Percentiles rank a stretch among this genome's conserved stretches.
Conservation (phyloP, 768 basidiomycete genomes). For the Amanita subjunquillea region DNA sequence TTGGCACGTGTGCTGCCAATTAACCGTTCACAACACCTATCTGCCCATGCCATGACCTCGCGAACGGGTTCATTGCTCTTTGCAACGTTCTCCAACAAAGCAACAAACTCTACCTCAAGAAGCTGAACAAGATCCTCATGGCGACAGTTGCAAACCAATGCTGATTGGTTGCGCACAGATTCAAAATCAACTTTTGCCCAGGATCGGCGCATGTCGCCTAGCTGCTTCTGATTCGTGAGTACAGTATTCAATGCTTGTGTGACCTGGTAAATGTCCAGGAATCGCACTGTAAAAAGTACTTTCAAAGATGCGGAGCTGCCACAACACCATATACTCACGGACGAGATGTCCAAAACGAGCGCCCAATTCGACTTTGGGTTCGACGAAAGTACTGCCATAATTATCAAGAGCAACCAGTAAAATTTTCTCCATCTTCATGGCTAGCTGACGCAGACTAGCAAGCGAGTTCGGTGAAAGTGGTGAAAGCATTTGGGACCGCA, state of each 20-base stretch:
- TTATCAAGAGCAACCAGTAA: slow-evolving; percentile 69
- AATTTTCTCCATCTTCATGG: slow-evolving; percentile 89
- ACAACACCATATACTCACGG: slow-evolving; percentile 38
- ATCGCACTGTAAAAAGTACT: slow-evolving; percentile 50
- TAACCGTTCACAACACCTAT: slow-evolving; percentile 78
- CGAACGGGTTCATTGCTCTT: slow-evolving; percentile 75
- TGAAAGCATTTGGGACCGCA: slow-evolving; percentile 78
- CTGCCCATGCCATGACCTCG: slow-evolving; percentile 87
- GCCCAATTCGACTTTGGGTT: slow-evolving; percentile 84
- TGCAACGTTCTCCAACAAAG: slow-evolving; percentile 58
- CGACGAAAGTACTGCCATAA: slow-evolving; percentile 84
- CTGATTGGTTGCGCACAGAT: slow-evolving; percentile 87
- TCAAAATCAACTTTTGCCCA: slow-evolving; percentile 89
- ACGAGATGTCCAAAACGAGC: slow-evolving; percentile 88
- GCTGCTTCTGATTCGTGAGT: slow-evolving; percentile 77
- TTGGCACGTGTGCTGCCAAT: slow-evolving; percentile 60
- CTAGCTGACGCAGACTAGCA: slow-evolving; percentile 66
- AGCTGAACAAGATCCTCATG: slow-evolving; percentile 83
- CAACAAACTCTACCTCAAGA: slow-evolving; percentile 75
- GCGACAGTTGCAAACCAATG: slow-evolving; percentile 85
- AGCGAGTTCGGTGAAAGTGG: slow-evolving; percentile 60
- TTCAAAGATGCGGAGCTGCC: slow-evolving; percentile 4
- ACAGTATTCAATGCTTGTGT: slow-evolving; percentile 86
- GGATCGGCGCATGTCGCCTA: slow-evolving; percentile 77
- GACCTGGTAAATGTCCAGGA: slow-evolving; percentile 87